phyloP scores from a whole-genome alignment of 352 stramenopile genomes.

The Pythium sukuiense region DNA sequence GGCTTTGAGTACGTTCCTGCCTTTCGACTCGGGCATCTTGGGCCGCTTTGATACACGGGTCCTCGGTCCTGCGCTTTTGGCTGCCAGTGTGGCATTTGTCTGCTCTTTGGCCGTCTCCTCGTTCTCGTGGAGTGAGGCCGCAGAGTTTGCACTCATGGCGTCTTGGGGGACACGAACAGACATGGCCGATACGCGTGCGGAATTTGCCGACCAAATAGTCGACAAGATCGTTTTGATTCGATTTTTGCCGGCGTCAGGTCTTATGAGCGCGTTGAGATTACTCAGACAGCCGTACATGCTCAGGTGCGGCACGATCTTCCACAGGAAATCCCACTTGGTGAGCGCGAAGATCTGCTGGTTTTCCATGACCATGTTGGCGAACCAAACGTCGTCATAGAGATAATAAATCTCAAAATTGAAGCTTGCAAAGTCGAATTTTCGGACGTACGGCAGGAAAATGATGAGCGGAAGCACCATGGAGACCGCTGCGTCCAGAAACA shows the following conservation, averaged over 20 bases:
- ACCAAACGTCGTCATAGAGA: slow-evolving; percentile 45
- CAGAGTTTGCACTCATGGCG: background rate
- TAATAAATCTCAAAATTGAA: slow-evolving; percentile 35
- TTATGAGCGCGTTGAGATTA: slow-evolving; percentile 27
- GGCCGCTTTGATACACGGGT: background rate
- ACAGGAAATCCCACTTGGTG: slow-evolving; percentile 27
- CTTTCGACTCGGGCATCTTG: background rate
- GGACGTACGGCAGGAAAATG: slow-evolving; percentile 39
- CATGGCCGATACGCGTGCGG: background rate
- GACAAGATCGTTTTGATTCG: background rate
- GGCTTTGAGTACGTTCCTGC: background rate
- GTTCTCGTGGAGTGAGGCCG: background rate
- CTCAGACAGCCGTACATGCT: slow-evolving; percentile 36
- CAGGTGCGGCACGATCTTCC: slow-evolving; percentile 36
- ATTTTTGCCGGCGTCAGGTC: background rate
- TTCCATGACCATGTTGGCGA: slow-evolving; percentile 46
- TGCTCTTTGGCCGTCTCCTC: background rate
- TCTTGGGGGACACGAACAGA: background rate
- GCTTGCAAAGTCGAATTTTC: slow-evolving; percentile 31
- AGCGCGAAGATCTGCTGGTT: slow-evolving; percentile 41
- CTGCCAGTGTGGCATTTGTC: background rate
- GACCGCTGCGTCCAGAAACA: slow-evolving; percentile 28
- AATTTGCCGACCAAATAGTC: background rate
- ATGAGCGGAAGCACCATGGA: slow-evolving; percentile 36
- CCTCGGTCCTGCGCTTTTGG: background rate